phyloP scores from a whole-genome alignment of 176 grass and related monocot genomes.

The Oryza brachyantha region DNA sequence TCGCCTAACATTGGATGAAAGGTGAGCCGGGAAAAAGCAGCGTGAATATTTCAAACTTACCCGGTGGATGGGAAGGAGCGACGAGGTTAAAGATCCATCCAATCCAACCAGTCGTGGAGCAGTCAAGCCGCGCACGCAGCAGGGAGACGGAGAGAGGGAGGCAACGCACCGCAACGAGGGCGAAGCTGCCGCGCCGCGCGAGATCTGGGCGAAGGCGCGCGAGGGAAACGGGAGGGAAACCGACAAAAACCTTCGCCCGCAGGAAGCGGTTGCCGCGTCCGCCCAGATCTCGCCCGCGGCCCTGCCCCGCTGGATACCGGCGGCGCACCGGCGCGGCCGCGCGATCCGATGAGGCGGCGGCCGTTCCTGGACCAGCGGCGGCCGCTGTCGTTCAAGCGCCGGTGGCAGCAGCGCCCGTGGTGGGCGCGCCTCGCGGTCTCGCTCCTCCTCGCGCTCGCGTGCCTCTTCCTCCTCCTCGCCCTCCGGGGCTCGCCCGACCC shows the following conservation, averaged over 20 bases:
- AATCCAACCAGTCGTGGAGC: conserved; percentile 33
- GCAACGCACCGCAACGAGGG: not conserved
- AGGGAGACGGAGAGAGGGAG: not conserved
- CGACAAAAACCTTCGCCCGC: not conserved
- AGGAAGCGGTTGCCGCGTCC: not conserved
- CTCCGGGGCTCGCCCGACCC: conserved; percentile 45
- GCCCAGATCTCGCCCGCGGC: conserved; percentile 27
- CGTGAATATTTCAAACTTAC: not conserved
- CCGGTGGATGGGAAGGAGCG: not conserved
- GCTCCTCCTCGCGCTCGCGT: conserved; percentile 43
- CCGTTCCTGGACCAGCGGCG: conserved; percentile 68
- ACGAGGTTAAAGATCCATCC: not conserved
- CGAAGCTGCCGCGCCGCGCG: conserved; percentile 32
- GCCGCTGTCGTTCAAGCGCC: conserved; percentile 46
- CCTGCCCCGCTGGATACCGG: not conserved
- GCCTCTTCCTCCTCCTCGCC: conserved; percentile 34
- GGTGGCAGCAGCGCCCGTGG: conserved; percentile 65
- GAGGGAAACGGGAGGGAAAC: not conserved
- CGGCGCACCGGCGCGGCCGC: conserved; percentile 4
- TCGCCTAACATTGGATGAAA: not conserved
- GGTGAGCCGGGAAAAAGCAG: not conserved
- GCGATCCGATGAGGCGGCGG: conserved; percentile 63
- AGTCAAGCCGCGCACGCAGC: conserved; percentile 44
- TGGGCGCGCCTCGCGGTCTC: conserved; percentile 53
- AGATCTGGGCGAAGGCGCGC: conserved; percentile 35